Conservation (phyloP, 208 protist species). For the Leishmania guyanensis region DNA sequence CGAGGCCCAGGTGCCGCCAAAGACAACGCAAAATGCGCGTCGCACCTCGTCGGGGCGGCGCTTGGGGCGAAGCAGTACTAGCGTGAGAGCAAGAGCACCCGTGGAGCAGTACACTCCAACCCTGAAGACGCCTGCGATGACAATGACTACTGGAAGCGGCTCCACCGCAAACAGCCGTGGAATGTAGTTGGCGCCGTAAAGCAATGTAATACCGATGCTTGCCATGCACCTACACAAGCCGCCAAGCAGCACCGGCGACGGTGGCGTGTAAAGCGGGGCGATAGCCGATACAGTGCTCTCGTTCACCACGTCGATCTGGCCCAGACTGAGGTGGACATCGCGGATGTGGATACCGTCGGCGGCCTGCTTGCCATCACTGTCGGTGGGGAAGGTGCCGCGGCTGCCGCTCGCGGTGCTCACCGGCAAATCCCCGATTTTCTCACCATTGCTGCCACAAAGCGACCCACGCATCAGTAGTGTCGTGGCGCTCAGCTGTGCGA, state of each 20-base stretch:
- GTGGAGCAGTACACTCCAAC: constrained; percentile 56
- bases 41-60: constrained; percentile 18
- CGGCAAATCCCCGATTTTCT: neutral
- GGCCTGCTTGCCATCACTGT: constrained; percentile 7
- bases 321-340: constrained; percentile 27
- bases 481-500: neutral
- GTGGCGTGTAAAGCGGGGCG: constrained; percentile 43
- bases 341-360: neutral
- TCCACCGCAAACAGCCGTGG: constrained; percentile 74
- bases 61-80: constrained; percentile 26
- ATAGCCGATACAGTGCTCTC: constrained; percentile 52
- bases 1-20: constrained; percentile 38
- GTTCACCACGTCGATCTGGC: constrained; percentile 31
- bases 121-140: constrained; percentile 50
- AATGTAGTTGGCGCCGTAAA: constrained; percentile 69
- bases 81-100: constrained; percentile 48
- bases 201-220: constrained; percentile 53
- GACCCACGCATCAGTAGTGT: neutral
- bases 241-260: constrained; percentile 41
- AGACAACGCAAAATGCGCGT: constrained; percentile 12
- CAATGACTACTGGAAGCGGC: constrained; percentile 56
- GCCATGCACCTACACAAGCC: constrained; percentile 45
- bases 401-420: neutral
- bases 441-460: neutral
- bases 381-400: neutral